Evolutionary conservation across 1,284 basidiomycete genomes (phyloP), one percentile per base, ranked within the genome.

Genomic region (Xerocomus minutiporus): DNA sequence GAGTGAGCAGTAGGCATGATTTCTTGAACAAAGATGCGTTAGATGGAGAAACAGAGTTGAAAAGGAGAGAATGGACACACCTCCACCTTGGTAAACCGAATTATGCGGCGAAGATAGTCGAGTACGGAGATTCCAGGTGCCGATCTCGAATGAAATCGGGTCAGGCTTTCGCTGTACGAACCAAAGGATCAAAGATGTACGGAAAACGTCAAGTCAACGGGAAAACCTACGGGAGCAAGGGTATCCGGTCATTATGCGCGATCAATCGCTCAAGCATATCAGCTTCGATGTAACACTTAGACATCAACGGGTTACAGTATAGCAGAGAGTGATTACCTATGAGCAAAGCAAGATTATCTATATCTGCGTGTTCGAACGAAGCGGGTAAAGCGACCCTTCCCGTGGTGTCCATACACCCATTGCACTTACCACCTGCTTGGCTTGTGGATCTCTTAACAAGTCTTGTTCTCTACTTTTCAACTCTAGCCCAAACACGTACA

Each of bases 181-280:
- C 61, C 48, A 49, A 63, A 59, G 55, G 54, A 60, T 62, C 56
- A 64, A 65, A 61, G 20, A 53, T 28, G 58, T 58, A 56, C 43
- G 34, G 45, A 44, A 50, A 46, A 46, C 15, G 40, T 44, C 7
- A 17, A 56, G 12, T 13, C 23, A 56, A 56, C 40, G 43, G 53
- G 56, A 50, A 54, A 48, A 81, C 86, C 62, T 74, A 91, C 83
- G 88, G 84, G 51, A 83, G 80, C 58, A 93, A 75, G 57, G 89
- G 89, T 70, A 97, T 93, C 68, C 83, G 83, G 76, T 97, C 93
- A 75, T 97, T 97, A 80, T 95, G 91, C 56, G 81, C 78, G 71
- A 94, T 93, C 60, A 97, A 76, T 58, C 93, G 85, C 66, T 93
- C 83, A 61, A 97, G 83, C 93, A 97, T 97, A 70, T 95, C 90